These are phyloP conservation scores for Amanita pseudoporphyria DNA, from an alignment of 768 basidiomycete genomes.

Conservation along the genomic window DNA sequence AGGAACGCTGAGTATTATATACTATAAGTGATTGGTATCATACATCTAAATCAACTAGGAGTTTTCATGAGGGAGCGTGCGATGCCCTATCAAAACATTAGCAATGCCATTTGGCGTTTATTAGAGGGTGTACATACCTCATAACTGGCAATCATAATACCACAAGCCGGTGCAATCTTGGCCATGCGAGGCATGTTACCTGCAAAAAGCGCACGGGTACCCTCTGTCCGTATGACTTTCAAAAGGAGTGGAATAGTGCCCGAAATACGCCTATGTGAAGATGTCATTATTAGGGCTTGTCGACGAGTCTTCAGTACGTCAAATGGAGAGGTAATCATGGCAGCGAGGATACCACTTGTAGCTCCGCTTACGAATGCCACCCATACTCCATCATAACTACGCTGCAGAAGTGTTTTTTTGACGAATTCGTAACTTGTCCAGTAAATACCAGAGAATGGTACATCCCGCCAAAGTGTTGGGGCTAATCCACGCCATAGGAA, in stretches of 20 bases:
- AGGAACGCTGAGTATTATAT: background rate
- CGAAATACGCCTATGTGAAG: conserved; percentile 29
- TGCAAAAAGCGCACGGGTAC: conserved; percentile 66
- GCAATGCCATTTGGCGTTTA: background rate
- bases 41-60: conserved; percentile 9
- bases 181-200: conserved; percentile 82
- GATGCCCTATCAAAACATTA: conserved; percentile 38
- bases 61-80: conserved; percentile 40
- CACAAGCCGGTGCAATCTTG: conserved; percentile 97
- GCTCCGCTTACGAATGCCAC: conserved; percentile 89
- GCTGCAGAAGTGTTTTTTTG: conserved; percentile 52
- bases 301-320: conserved; percentile 94
- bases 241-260: conserved; percentile 55
- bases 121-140: conserved; percentile 47
- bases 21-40: background rate
- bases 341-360: conserved; percentile 76
- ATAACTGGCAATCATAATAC: conserved; percentile 95
- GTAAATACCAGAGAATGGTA: conserved; percentile 94
- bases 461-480: conserved; percentile 92
- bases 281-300: conserved; percentile 72
- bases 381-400: conserved; percentile 46
- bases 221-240: conserved; percentile 73
- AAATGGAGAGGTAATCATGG: conserved; percentile 87
- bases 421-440: conserved; percentile 92
- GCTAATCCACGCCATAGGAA: conserved; percentile 89